Evolutionary conservation across 1,284 basidiomycete genomes (phyloP), one percentile per base, ranked within the genome.

Genomic region (Meira nashicola): DNA sequence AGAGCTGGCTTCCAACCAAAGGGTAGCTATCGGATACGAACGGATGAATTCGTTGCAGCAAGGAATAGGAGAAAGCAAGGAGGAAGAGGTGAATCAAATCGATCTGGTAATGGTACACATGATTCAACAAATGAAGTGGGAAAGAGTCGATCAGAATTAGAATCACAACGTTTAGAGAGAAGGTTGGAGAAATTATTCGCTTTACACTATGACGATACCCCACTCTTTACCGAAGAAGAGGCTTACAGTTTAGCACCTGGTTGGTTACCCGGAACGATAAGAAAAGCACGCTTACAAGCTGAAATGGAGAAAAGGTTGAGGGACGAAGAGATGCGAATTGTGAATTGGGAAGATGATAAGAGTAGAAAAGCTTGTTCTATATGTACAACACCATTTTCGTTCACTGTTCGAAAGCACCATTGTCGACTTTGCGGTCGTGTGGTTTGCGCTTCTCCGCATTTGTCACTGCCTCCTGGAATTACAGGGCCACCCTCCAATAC

Each of bases 331-430:
- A 92, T 96, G 80, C 82, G 83, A 38, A 93, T 98, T 68, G 92
- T 96, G 2, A 91, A 92, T 12, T 98, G 94, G 94, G 86, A 96
- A 77, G 86, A 89, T 40, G 94, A 96, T 73, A 81, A 83, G 0
- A 77, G 83, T 10, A 89, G 86, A 0, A 84, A 84, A 37, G 85
- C 86, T 57, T 97, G 93, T 80, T 87, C 89, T 1, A 82, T 93
- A 63, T 98, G 94, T 62, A 89, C 87, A 38, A 84, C 89, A 0
- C 84, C 87, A 0, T 98, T 98, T 76, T 87, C 89, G 1, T 80
- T 98, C 1, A 89, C 90, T 0, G 94, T 92, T 62, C 86, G 94
- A 15, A 95, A 95, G 80, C 94, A 98, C 70, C 94, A 98, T 76
- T 98, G 94, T 79, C 86, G 95, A 9, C 82, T 97, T 6, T 98